Evolutionary conservation across 371 early-diverging fungal species (phyloP), one percentile per base, ranked within the genome.

Genomic region (Rhizopus sp.): DNA sequence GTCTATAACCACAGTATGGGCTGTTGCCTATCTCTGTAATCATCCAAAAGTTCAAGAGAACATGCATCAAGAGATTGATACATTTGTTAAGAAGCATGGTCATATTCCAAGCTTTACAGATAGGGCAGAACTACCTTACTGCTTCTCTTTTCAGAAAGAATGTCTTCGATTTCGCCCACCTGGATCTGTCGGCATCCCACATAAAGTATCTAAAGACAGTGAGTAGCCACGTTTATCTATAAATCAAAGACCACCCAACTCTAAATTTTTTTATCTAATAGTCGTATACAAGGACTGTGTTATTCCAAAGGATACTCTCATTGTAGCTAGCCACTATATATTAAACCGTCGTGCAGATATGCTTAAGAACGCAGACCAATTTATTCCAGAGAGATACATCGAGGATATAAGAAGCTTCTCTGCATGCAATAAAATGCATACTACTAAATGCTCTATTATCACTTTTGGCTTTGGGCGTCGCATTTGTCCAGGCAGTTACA

Each of bases 11-110:
- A 16, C 45, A 9, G 41, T 45, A n/a, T 59, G 59, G 59, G 30
- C 13, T 17, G 34, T 59, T 45, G 52, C 52, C 23, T 9, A 52
- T n/a, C 42, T 59, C 17, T 52, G 52, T 38, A 44, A 38, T 37
- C 29, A 59, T n/a, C 59, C 59, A 37, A 46, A 50, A 17, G 46
- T 52, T 32, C 59, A 59, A 46, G 34, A 45, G 4, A 51, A 39
- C 9, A 44, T 59, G 2, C 4, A 17, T 6, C 46, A 51, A 29
- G 59, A 59, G 30, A 9, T 59, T 9, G 45, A 59, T 12, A 17
- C n/a, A 23, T 59, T 59, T 9, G 34, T 33, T 34, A 34, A 33
- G 12, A 51, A 52, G 7, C 39, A 52, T 29, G 46, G 46, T 15
- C 52, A 37, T 38, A 10, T 50, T 9, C 59, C 59, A 23, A 42